Evolutionary conservation across 2,329 filamentous ascomycete genomes (phyloP).

Genomic region (Aspergillus sp.): DNA sequence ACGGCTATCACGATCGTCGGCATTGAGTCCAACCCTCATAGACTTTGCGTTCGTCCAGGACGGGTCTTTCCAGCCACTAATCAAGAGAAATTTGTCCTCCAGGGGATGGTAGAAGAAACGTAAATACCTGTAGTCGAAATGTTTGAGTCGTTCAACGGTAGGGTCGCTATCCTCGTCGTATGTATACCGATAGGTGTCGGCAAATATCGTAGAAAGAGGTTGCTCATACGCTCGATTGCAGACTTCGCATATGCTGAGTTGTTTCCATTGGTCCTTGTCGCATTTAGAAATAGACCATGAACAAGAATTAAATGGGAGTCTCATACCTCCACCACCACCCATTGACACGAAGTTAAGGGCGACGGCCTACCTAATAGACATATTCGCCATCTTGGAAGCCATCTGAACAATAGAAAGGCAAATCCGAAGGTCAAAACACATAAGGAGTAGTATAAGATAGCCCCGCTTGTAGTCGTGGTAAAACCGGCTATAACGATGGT

Average conservation of each 20-base stretch:
- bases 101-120: conserved; percentile 87
- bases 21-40: conserved; percentile 78
- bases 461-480: conserved; percentile 70
- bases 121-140: conserved; percentile 90
- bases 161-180: conserved; percentile 71
- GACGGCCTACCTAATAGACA: conserved; percentile 68
- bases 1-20: conserved; percentile 80
- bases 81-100: conserved; percentile 83
- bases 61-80: conserved; percentile 92
- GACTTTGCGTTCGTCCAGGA: conserved; percentile 76
- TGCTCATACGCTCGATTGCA: conserved; percentile 59
- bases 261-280: conserved; percentile 84
- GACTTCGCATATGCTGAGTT: conserved; percentile 76
- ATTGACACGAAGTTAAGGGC: conserved; percentile 72
- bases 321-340: conserved; percentile 84
- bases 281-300: background rate
- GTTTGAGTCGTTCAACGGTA: conserved; percentile 70
- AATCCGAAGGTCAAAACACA: conserved; percentile 74
- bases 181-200: conserved; percentile 53
- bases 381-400: conserved; percentile 87
- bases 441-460: conserved; percentile 65
- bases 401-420: conserved; percentile 81
- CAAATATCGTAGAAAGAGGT: conserved; percentile 62
- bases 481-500: conserved; percentile 94
- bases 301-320: background rate